Conservation (phyloP, 2,329 filamentous ascomycete genomes). For the Colletotrichum kahawae region DNA sequence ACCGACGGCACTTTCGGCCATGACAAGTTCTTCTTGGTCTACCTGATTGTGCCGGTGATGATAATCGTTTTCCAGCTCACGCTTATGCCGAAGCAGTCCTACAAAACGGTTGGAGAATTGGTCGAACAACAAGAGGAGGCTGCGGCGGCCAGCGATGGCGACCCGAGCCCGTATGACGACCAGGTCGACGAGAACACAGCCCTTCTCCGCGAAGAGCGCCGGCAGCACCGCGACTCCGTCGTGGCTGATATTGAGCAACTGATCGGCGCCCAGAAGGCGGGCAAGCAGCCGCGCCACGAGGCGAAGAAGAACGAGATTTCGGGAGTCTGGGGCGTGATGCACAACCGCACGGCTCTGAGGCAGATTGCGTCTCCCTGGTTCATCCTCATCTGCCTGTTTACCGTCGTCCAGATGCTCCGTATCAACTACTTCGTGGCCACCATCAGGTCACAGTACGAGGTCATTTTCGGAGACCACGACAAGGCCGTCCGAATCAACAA, state of each 20-base stretch:
- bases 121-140: slow-evolving; percentile 72
- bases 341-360: slow-evolving; percentile 70
- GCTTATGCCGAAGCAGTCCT: slow-evolving; percentile 76
- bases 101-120: slow-evolving; percentile 86
- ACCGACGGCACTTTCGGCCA: slow-evolving; percentile 62
- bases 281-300: slow-evolving; percentile 69
- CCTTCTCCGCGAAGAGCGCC: slow-evolving; percentile 60
- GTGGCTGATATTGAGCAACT: slow-evolving; percentile 76
- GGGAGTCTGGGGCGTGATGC: slow-evolving; percentile 87
- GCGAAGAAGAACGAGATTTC: slow-evolving; percentile 72
- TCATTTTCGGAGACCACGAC: slow-evolving; percentile 67
- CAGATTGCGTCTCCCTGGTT: slow-evolving; percentile 88
- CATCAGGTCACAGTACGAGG: slow-evolving; percentile 80
- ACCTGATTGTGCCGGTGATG: slow-evolving; percentile 71
- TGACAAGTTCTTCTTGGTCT: slow-evolving; percentile 72
- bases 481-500: slow-evolving; percentile 76
- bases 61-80: slow-evolving; percentile 72
- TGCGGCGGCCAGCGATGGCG: slow-evolving; percentile 31
- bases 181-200: slow-evolving; percentile 63
- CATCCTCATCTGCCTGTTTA: slow-evolving; percentile 81
- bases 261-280: slow-evolving; percentile 66
- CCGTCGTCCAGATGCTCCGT: slow-evolving; percentile 75
- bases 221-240: slow-evolving; percentile 64
- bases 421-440: slow-evolving; percentile 96
- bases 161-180: slow-evolving; percentile 51